Percentiles rank a stretch among this genome's conserved stretches.
Conservation (phyloP, 164 flowering plant species). For the Piper longum region DNA sequence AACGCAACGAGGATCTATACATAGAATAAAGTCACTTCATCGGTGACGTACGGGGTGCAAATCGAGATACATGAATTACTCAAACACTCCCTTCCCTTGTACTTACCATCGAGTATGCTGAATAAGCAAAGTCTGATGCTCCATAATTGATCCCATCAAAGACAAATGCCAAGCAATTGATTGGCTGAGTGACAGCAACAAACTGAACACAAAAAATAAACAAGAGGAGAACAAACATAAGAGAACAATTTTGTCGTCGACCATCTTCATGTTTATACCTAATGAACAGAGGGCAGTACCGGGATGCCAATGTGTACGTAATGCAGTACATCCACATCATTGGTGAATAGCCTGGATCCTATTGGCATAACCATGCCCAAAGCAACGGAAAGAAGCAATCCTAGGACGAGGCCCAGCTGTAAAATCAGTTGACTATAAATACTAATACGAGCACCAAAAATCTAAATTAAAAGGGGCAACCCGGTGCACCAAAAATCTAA, state of each 20-base stretch:
- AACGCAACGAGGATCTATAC: conserved; percentile 65
- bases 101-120: conserved; percentile 76
- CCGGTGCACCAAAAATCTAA: neutral
- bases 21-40: neutral
- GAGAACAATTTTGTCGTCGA: neutral
- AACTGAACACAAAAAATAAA: conserved; percentile 31
- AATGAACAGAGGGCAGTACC: conserved; percentile 23
- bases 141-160: conserved; percentile 84
- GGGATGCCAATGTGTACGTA: conserved; percentile 61
- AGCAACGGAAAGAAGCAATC: conserved; percentile 36
- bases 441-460: neutral
- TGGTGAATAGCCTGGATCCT: conserved; percentile 57
- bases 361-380: conserved; percentile 54
- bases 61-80: too few species aligned
- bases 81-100: neutral
- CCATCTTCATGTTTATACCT: neutral
- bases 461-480: neutral
- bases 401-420: conserved; percentile 72
- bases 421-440: conserved; percentile 4
- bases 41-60: neutral
- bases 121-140: conserved; percentile 75
- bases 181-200: conserved; percentile 75
- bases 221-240: neutral
- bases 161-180: conserved; percentile 73
- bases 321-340: conserved; percentile 40